These are phyloP conservation scores for Gamsiella multidivaricata DNA, from an alignment of 192 early-diverging fungal species.

Conservation along the genomic window DNA sequence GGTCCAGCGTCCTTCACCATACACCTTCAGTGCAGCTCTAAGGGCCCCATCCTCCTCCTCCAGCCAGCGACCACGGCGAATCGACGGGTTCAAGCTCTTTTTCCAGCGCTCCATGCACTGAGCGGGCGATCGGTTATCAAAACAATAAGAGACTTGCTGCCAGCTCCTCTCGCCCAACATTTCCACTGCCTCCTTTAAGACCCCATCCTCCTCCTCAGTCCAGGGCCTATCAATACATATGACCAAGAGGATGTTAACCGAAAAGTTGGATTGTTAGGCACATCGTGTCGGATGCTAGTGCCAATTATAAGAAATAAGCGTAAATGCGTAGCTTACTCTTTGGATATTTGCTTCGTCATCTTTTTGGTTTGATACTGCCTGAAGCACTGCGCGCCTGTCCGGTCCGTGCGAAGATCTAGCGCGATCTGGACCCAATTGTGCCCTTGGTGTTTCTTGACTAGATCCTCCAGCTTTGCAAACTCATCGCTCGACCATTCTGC, in stretches of 20 bases:
- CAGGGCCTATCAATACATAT: slow-evolving; percentile 63
- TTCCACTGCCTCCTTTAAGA: slow-evolving; percentile 71
- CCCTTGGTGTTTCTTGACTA: slow-evolving; percentile 58
- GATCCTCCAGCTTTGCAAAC: slow-evolving; percentile 52
- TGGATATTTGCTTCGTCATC: slow-evolving; percentile 37
- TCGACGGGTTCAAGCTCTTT: slow-evolving; percentile 75
- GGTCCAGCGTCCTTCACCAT: slow-evolving; percentile 77
- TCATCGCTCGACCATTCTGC: slow-evolving; percentile 73
- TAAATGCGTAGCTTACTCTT: slow-evolving; percentile 27
- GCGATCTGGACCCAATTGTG: slow-evolving; percentile 78
- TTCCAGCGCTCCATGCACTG: slow-evolving; percentile 81
- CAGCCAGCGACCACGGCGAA: slow-evolving; percentile 72
- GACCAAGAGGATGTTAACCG: slow-evolving; percentile 14
- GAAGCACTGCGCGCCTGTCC: slow-evolving; percentile 82
- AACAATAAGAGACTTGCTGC: slow-evolving; percentile 72
- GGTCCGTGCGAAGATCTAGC: slow-evolving; percentile 67
- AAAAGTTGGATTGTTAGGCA: too few relatives aligned
- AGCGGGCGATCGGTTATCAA: slow-evolving; percentile 74
- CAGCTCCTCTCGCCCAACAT: slow-evolving; percentile 77
- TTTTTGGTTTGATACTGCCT: slow-evolving; percentile 67
- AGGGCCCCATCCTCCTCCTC: slow-evolving; percentile 77
- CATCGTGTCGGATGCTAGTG: too few relatives aligned
- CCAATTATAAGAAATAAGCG: too few relatives aligned
- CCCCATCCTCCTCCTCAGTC: slow-evolving; percentile 75
- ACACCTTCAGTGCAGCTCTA: slow-evolving; percentile 69